These are phyloP conservation scores for Clonostachys solani DNA, from an alignment of 2,329 filamentous ascomycete genomes.

Conservation along the genomic window DNA sequence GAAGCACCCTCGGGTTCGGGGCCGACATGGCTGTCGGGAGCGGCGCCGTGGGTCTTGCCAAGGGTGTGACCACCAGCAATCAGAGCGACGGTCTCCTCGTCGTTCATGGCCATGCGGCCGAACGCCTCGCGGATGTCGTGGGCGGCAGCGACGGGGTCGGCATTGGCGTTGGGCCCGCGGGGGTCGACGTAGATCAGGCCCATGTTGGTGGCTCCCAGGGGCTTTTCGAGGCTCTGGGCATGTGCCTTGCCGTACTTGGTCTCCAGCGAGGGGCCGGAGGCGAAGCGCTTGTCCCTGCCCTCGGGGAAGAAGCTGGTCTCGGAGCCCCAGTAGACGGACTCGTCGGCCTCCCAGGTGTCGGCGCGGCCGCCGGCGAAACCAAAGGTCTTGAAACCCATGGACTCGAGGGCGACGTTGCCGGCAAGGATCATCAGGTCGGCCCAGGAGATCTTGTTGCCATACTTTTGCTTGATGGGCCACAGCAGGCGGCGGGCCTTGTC, in stretches of 20 bases:
- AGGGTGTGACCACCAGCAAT: constrained; percentile 77
- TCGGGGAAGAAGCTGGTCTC: constrained; percentile 63
- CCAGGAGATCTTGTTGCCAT: constrained; percentile 80
- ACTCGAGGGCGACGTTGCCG: constrained; percentile 74
- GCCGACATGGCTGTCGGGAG: constrained; percentile 57
- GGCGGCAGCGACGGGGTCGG: constrained; percentile 65
- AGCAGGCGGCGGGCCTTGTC: constrained; percentile 78
- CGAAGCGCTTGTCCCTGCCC: constrained; percentile 63
- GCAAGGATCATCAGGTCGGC: constrained; percentile 68
- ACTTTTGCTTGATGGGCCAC: constrained; percentile 83
- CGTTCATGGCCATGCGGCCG: constrained; percentile 56
- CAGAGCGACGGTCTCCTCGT: constrained; percentile 75
- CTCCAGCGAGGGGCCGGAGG: constrained; percentile 24
- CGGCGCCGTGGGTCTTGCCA: constrained; percentile 78
- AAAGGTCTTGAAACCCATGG: constrained; percentile 70
- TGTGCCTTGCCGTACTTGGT: constrained; percentile 44
- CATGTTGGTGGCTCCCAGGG: constrained; percentile 58
- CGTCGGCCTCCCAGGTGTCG: constrained; percentile 72
- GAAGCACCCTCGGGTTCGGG: constrained; percentile 61
- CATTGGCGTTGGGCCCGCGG: constrained; percentile 69
- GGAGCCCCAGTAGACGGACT: constrained; percentile 73
- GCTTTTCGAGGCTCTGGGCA: constrained; percentile 61
- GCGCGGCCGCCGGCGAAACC: constrained; percentile 70
- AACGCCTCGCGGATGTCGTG: constrained; percentile 73
- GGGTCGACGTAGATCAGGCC: constrained; percentile 75